Base-by-base conservation (phyloP, 768 basidiomycete genomes). In the Amanita polypyramis region DNA sequence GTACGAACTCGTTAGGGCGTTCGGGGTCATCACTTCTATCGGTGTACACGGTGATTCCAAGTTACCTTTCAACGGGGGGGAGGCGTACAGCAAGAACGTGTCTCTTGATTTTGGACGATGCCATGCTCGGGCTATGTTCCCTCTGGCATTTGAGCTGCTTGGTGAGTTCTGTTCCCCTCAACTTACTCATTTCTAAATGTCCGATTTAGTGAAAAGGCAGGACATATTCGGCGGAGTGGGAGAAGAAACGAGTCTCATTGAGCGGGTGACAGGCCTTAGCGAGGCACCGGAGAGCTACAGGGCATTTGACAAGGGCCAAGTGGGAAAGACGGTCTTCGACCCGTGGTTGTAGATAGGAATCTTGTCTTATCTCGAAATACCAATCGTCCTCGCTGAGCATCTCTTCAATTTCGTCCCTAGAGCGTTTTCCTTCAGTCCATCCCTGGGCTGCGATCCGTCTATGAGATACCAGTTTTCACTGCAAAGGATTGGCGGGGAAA, bases 41-140 rank as follows among this genome's bases (percentile, higher is more conserved):
- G 85, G 86, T 6, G 82, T 84, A 8, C 84, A 87, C 50, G 74
- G 77, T 47, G 68, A 62, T 42, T 65, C 65, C 1, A 68, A 61
- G 17, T 54, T 85, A 33, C 81, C 82, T 1, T 76, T 80, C 54
- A 76, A 72, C 9, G 71, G 76, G 2, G 62, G 66, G 7, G 68
- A 80, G 36, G 58, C 81, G 48, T 90, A 89, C 62, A 68, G 80
- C 68, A 85, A 86, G 64, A 90, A 89, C 60, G 73, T 87, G 5
- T 84, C 82, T 0, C 67, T 87, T 20, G 81, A 86, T 56, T 90
- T 89, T 58, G 88, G 88, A 7, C 77, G 86, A 7, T 89, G 86
- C 54, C 87, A 85, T 12, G 85, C 85, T 4, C 77, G 82, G 11
- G 78, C 85, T 0, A 78, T 88, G 75, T 80, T 89, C 55, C 81